phyloP scores from a whole-genome alignment of 2,329 filamentous ascomycete genomes.

The Aplosporella prunicola region DNA sequence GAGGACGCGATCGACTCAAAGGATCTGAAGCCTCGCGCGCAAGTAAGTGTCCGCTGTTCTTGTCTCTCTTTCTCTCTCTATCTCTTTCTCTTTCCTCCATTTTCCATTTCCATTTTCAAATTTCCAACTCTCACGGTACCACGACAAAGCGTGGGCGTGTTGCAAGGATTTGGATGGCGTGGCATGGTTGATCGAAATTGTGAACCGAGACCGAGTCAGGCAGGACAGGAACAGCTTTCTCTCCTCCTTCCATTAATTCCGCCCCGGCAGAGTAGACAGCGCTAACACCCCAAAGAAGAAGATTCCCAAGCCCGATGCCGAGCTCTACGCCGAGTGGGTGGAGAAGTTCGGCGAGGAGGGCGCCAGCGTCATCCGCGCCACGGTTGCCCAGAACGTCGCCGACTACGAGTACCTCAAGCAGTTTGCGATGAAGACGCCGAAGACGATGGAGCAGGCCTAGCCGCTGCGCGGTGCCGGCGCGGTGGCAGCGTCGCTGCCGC shows the following conservation, averaged over 20 bases:
- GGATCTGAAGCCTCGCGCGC: constrained; percentile 59
- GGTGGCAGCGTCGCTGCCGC: neutral
- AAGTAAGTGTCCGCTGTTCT: constrained; percentile 36
- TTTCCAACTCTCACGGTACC: too few relatives aligned
- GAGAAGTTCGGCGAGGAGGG: constrained; percentile 65
- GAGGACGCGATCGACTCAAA: constrained; percentile 84
- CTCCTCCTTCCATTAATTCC: neutral
- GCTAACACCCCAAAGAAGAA: constrained; percentile 37
- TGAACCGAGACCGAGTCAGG: too few relatives aligned
- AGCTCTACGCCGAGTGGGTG: constrained; percentile 61
- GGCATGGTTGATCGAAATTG: too few relatives aligned
- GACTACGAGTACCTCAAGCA: constrained; percentile 77
- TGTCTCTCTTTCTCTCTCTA: constrained; percentile 10
- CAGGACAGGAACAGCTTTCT: constrained; percentile 4
- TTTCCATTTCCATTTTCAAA: constrained; percentile 2
- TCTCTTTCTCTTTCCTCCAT: constrained; percentile 2
- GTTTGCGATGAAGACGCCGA: constrained; percentile 62
- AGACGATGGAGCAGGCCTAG: neutral
- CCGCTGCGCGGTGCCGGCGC: neutral
- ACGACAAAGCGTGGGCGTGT: too few relatives aligned
- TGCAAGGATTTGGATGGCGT: neutral
- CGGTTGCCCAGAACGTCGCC: constrained; percentile 60
- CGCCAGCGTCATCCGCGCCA: constrained; percentile 58
- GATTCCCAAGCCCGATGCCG: constrained; percentile 54
- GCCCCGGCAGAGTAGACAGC: constrained; percentile 4